Conservation (phyloP, 257 asterid genomes). For the Fraxinus cuspidata region DNA sequence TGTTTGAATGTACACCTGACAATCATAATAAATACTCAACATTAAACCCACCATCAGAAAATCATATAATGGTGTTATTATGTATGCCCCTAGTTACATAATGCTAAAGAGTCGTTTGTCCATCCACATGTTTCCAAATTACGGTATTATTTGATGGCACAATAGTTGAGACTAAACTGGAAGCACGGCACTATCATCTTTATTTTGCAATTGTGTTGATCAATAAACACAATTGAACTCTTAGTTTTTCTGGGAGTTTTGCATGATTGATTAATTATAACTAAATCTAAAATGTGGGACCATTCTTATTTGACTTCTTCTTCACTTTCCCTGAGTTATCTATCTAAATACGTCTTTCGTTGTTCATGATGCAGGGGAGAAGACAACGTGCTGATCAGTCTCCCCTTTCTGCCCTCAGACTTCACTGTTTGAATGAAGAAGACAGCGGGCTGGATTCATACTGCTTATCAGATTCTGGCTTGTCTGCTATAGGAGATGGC, state of each 20-base stretch:
- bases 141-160: not conserved
- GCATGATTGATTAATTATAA: not conserved
- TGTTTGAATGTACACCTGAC: not conserved
- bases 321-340: conserved; percentile 20
- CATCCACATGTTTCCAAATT: not conserved
- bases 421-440: conserved; percentile 43
- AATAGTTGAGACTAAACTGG: not conserved
- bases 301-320: conserved; percentile 10
- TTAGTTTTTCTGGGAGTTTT: conserved; percentile 5
- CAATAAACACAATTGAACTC: not conserved
- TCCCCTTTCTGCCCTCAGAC: conserved; percentile 38
- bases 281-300: conserved; percentile 12
- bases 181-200: not conserved
- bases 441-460: conserved; percentile 43
- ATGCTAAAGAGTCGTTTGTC: not conserved
- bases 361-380: conserved; percentile 49
- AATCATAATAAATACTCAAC: not conserved
- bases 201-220: not conserved
- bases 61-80: not conserved
- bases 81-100: not conserved
- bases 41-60: not conserved
- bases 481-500: conserved; percentile 63
- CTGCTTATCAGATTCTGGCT: conserved; percentile 76
- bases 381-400: conserved; percentile 43
- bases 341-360: conserved; percentile 17